Base-by-base conservation (phyloP, 2,329 filamentous ascomycete species). In the Colletotrichum limetticola region DNA sequence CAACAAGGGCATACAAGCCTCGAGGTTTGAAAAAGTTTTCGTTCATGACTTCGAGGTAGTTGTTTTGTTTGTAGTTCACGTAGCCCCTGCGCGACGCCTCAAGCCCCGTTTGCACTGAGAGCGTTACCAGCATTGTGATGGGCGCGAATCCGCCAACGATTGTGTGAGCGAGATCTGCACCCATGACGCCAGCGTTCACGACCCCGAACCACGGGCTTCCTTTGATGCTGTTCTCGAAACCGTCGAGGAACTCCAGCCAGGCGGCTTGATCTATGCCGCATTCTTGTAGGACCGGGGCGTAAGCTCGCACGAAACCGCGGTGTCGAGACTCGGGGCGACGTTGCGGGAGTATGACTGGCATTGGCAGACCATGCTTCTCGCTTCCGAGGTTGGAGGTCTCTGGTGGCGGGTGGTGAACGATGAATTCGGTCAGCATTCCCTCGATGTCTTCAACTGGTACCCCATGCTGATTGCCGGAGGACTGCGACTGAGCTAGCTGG, bases 21-120 rank as follows among this genome's bases (percentile, higher is more conserved):
- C 64, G 64, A 19, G 56, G 56, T 42, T 30, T 67, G 64, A 67
- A 60, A 28, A 60, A 59, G 12, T 67, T 24, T 3, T 53, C 64
- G 57, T 59, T 67, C 64, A 67, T 67, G 37, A 26, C 26, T 26
- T 67, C 64, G 26, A 67, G 55, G 16, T 59, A 67, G 19, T 42
- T 56, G 14, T 67, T 67, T n/a, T 59, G 37, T 28, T 57, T 60
- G 37, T 35, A 59, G 56, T 67, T 52, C 7, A 67, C 19, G 56
- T 67, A 60, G 19, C 35, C 52, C 37, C 37, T 52, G 35, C 64
- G 64, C 9, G 64, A 67, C 22, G 55, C 46, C 37, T 67, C 64
- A 1, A 67, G 55, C 9, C 55, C 37, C 14, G n/a, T 59, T 5
- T 67, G 64, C 9, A 67, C 22, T 14, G 64, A 37, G 19, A 52